Base-by-base conservation (phyloP, 2,329 filamentous ascomycete species). In the Trichoderma gracile region DNA sequence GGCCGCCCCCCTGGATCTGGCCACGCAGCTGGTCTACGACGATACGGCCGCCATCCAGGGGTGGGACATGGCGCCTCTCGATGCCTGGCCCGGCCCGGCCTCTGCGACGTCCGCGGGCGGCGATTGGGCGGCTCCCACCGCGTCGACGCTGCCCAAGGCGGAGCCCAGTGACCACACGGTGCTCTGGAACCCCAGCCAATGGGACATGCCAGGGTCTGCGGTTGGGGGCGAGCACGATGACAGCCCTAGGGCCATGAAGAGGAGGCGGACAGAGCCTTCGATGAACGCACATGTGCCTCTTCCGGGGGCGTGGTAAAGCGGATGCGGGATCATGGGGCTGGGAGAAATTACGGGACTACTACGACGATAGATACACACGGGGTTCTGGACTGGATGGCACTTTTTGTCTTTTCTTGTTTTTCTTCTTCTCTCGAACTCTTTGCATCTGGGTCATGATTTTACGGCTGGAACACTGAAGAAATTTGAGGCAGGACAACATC, bases 31-130 rank as follows among this genome's bases (percentile, higher is more conserved):
- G 27, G 74, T 73, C 40, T 78, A 78, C 66, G 77, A 78, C 63
- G 73, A 76, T 50, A 58, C 71, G 10, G 68, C 69, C 50, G 67
- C 47, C 56, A 72, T 79, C 2, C 74, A 76, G 58, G 72, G 73
- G 55, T 79, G 77, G 77, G 76, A 78, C 66, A 76, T 78, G 70
- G 68, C 74, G 38, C 69, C 73, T 3, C 68, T 79, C 58, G 76
- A 78, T 63, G 63, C 69, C 30, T 78, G 77, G 77, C 67, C 73
- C 15, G 65, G 74, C 12, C 67, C 69, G 8, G 52, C 70, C 23
- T 59, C 68, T 9, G 68, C 67, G n/a, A 69, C 71, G 10, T 69
- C 70, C n/a, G 40, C 74, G 45, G 70, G 71, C 25, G 40, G 72
- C 50, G 76, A 77, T 56, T 78, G 75, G 76, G 60, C 73, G 75